Base-by-base conservation (phyloP, 148 eudicot genomes). In the Chenopodium suecicum region DNA sequence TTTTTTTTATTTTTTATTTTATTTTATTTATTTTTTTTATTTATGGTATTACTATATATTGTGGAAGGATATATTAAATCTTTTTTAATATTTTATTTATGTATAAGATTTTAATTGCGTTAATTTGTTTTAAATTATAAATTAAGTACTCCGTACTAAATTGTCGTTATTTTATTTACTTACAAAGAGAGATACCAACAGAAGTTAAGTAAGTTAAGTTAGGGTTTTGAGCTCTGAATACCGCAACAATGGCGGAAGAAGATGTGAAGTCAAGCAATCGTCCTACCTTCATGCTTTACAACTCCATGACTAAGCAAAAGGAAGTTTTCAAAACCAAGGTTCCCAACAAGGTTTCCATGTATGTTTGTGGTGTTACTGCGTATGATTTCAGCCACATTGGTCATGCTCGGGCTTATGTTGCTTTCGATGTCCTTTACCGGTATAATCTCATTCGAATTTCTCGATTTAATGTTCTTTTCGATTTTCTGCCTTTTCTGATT, bases 331-430 rank as follows among this genome's bases (percentile, higher is more conserved):
- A 56, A 27, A 85, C 97, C 1, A 86, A 81, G 44, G 87, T 75
- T 19, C 83, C 90, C 1, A 91, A 91, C 62, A 87, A 90, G 75
- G 98, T 92, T 12, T 82, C 90, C 22, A 91, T 94, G 97, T 94
- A 94, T 85, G 85, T 94, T 25, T 94, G 97, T 70, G 98, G 98
- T 72, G 90, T 94, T 52, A 92, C 97, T 16, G 80, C 94, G 3
- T 94, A 94, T 78, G 97, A 92, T 75, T 82, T 76, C 82, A 92
- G 94, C 83, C 97, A 92, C 46, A 89, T 94, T 78, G 98, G 98
- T 65, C 98, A 94, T 82, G 98, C 97, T 74, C 88, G 97, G 23
- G 97, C 98, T 74, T 94, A 94, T 44, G 94, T 92, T 16, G 94
- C 98, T 52, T 92, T 94, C 76, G 98, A 94, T 82, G 87, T 92